These are phyloP conservation scores for Usnea hakonensis DNA, from an alignment of 495 filamentous ascomycete genomes.

Conservation along the genomic window DNA sequence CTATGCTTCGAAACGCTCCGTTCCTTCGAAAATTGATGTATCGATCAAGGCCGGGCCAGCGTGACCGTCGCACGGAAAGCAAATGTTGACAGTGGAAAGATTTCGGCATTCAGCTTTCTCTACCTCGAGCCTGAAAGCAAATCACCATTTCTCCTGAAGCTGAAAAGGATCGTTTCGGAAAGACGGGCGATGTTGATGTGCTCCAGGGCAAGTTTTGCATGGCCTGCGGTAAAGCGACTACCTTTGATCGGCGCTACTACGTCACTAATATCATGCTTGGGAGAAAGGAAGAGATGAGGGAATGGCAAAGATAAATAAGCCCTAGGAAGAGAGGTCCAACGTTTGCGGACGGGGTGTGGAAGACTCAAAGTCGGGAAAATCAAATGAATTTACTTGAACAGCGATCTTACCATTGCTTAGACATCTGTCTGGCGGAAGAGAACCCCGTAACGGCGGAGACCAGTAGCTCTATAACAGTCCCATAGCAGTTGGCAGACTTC, in stretches of 20 bases:
- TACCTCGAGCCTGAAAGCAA: slow-evolving; percentile 29
- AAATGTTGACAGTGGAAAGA: not conserved
- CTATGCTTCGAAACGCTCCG: slow-evolving; percentile 19
- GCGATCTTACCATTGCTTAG: too few relatives aligned
- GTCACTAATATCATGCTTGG: slow-evolving; percentile 21
- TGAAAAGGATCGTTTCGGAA: slow-evolving; percentile 26
- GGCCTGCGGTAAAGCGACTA: slow-evolving; percentile 34
- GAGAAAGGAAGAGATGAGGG: slow-evolving; percentile 39
- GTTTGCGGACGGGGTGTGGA: slow-evolving; percentile 54
- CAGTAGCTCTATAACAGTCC: too few relatives aligned
- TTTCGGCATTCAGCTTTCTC: not conserved
- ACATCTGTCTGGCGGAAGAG: too few relatives aligned
- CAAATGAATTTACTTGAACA: too few relatives aligned
- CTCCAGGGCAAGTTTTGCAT: slow-evolving; percentile 44
- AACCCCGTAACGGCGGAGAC: too few relatives aligned
- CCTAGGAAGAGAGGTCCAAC: slow-evolving; percentile 47
- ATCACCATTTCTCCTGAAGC: slow-evolving; percentile 28
- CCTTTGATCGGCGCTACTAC: slow-evolving; percentile 24
- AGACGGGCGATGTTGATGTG: slow-evolving; percentile 47
- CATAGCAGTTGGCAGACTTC: too few relatives aligned
- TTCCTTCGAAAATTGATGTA: not conserved
- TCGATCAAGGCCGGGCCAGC: not conserved
- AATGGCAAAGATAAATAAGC: slow-evolving; percentile 42
- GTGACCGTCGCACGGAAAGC: not conserved
- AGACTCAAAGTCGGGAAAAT: slow-evolving; percentile 38